Conservation (phyloP, 768 basidiomycete species). For the Termitomyces sp. region DNA sequence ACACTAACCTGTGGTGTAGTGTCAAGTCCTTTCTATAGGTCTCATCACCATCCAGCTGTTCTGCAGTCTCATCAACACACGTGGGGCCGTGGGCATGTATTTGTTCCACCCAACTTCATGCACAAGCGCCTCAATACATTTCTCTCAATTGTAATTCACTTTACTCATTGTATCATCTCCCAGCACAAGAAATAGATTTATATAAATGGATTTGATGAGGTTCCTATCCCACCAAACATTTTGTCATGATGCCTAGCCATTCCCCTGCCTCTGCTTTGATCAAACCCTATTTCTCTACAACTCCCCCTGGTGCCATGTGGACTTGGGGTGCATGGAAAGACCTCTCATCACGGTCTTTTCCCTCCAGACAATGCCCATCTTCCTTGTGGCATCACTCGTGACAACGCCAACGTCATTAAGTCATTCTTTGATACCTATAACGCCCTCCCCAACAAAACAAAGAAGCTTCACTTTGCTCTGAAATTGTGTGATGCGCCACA, state of each 20-base stretch:
- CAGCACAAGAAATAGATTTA: no score
- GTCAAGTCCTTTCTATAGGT: no score
- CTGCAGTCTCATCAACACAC: no score
- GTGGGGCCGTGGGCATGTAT: no score
- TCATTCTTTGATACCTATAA: conserved; percentile 15
- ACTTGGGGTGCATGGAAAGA: conserved; percentile 16
- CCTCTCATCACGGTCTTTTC: conserved; percentile 20
- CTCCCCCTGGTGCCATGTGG: conserved; percentile 14
- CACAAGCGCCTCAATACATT: no score
- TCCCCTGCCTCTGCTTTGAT: conserved; percentile 13
- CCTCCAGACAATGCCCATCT: conserved; percentile 15
- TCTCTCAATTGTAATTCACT: no score
- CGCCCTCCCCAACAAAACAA: neutral
- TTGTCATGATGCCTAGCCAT: conserved; percentile 15
- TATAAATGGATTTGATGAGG: no score
- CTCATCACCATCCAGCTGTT: no score
- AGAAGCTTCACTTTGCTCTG: neutral
- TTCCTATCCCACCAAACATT: no score
- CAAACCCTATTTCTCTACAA: conserved; percentile 6
- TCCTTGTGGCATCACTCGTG: conserved; percentile 14
- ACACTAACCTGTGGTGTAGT: no score
- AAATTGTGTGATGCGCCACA: neutral
- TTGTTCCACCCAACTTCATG: no score
- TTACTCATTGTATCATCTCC: no score
- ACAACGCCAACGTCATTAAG: conserved; percentile 6